Percentiles rank a stretch among this genome's conserved stretches.
Conservation (phyloP, 163 green algal species). For the Chlorella variabilis region DNA sequence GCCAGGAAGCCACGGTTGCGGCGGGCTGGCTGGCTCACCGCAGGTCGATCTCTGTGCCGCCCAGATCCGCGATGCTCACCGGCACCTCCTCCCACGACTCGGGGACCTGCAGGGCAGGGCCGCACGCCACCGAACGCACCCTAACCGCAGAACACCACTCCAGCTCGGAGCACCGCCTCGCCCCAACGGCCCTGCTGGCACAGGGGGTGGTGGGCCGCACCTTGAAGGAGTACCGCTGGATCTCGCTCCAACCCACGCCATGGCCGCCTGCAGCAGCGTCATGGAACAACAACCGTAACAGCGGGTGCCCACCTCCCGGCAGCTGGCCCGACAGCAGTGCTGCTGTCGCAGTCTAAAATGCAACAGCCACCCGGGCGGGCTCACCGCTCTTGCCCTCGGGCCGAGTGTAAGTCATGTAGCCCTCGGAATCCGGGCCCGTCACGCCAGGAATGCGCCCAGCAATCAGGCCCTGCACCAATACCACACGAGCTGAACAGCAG, state of each 20-base stretch:
- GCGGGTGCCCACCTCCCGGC: neutral
- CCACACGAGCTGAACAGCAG: too few species aligned
- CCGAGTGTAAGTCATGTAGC: constrained; percentile 83
- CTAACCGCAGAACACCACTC: too few species aligned
- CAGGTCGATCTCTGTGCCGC: constrained; percentile 89
- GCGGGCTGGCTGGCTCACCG: constrained; percentile 34
- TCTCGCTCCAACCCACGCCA: constrained; percentile 95
- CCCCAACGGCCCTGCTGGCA: too few species aligned
- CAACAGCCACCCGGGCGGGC: neutral
- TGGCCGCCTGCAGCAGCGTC: constrained; percentile 71
- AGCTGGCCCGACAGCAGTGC: neutral
- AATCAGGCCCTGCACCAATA: constrained; percentile 12
- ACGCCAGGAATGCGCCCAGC: constrained; percentile 57
- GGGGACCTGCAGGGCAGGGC: neutral
- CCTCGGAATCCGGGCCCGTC: constrained; percentile 65
- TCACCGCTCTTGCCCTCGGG: constrained; percentile 89
- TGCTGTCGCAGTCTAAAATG: too few species aligned
- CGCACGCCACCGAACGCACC: too few species aligned
- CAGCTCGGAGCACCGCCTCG: too few species aligned
- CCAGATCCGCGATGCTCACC: constrained; percentile 97
- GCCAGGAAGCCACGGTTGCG: too few species aligned
- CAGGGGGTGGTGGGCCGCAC: constrained; percentile 48
- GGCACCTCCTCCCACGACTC: constrained; percentile 89
- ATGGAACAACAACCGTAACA: neutral
- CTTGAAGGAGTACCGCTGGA: constrained; percentile 89